Conservation (phyloP, 495 filamentous ascomycete genomes). For the Aspergillus saccharolyticus region DNA sequence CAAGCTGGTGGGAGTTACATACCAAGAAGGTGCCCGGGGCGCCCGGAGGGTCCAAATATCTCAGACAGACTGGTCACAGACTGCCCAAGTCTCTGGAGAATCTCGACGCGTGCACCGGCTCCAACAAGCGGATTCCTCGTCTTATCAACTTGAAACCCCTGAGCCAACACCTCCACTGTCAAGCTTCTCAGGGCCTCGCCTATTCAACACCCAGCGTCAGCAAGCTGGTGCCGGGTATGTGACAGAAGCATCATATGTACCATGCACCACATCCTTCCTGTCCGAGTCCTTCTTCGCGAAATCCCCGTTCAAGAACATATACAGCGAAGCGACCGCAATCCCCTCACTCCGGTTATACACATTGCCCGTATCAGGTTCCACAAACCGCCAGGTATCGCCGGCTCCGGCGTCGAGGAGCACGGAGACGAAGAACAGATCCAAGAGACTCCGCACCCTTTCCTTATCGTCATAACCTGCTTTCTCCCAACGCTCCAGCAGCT, state of each 20-base stretch:
- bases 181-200: constrained; percentile 19
- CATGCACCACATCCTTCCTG: constrained; percentile 24
- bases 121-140: constrained; percentile 48
- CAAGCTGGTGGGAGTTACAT: too few species aligned
- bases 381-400: constrained; percentile 65
- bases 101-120: constrained; percentile 40
- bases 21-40: constrained; percentile 55
- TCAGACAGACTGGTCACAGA: constrained; percentile 44
- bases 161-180: constrained; percentile 12
- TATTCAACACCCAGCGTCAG: not conserved
- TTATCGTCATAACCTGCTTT: constrained; percentile 53
- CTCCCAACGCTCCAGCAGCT: constrained; percentile 65
- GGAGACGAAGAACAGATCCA: constrained; percentile 86
- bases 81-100: constrained; percentile 44
- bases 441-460: constrained; percentile 69
- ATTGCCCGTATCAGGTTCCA: constrained; percentile 44
- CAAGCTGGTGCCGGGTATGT: not conserved
- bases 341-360: constrained; percentile 52
- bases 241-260: constrained; percentile 14
- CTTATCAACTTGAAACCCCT: constrained; percentile 41
- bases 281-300: constrained; percentile 28
- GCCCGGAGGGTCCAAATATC: constrained; percentile 45
- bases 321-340: constrained; percentile 53
- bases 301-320: constrained; percentile 52
- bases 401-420: constrained; percentile 86